phyloP scores from a whole-genome alignment of 805 yeast species.

The Candida michaelii region DNA sequence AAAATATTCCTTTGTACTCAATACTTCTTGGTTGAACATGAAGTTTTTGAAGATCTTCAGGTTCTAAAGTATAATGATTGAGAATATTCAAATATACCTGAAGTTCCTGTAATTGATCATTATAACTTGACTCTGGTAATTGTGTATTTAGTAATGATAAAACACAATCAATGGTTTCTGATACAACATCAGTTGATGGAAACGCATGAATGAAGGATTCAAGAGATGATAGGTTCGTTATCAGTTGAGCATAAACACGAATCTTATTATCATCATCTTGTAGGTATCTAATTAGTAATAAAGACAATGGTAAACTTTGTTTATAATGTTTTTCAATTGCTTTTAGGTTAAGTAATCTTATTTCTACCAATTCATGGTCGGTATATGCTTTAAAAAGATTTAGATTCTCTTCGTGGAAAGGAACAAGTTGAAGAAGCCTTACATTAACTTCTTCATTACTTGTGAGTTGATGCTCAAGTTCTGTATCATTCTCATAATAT shows the following conservation, averaged over 20 bases:
- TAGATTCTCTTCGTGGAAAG: not conserved
- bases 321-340: not conserved
- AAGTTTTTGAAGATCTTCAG: not conserved
- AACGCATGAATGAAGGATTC: not conserved
- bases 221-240: not conserved
- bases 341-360: slow-evolving; percentile 2
- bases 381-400: not conserved
- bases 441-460: slow-evolving; percentile 5
- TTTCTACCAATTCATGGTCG: not conserved
- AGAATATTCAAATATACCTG: not conserved
- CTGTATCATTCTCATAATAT: no score
- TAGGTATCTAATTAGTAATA: slow-evolving; percentile 2
- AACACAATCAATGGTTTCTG: not conserved
- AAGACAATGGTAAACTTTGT: not conserved
- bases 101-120: not conserved
- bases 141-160: not conserved
- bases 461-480: no score
- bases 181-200: not conserved
- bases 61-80: not conserved
- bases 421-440: slow-evolving; percentile 1
- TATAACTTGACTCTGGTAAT: slow-evolving; percentile 1
- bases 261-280: slow-evolving; percentile 4
- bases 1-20: not conserved
- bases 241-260: not conserved
- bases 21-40: not conserved